Base-by-base conservation (phyloP, 1,139 yeast species). In the Debaryomycetaceae sp. region DNA sequence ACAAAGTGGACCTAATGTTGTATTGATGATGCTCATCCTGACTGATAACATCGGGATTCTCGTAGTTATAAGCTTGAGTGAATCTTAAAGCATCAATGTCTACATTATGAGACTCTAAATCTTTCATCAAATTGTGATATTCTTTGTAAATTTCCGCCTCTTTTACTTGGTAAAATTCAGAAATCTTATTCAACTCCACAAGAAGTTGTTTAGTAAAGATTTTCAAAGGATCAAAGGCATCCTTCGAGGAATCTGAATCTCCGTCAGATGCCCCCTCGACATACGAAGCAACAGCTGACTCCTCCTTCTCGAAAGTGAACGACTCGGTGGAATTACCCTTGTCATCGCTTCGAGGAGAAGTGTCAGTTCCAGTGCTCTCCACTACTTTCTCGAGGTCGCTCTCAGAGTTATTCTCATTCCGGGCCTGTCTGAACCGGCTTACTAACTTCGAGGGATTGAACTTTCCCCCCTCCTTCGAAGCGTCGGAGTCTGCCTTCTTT, bases 131-230 rank as follows among this genome's bases (percentile, higher is more conserved):
- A 37, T 67, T 65, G 42, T 72, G 75, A 54, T 75, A 78, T 42
- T 75, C 78, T 11, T 53, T 62, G 44, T 60, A 70, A 3, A 82
- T 63, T 50, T 77, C 80, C 20, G 60, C 58, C 55, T 80, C 85
- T 46, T 78, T 81, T 6, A 55, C 52, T 36, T 59, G 56, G 58
- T 76, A 83, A 56, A 85, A 85, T n/a, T 59, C 59, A 56, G 78
- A 76, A 37, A 86, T 74, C 55, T 83, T 83, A 35, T 57, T 56
- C 47, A 82, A 69, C 57, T 85, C 90, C 27, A 58, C 62, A 53
- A 83, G 74, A 45, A 85, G 68, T 14, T 81, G 80, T 43, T 67
- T 63, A 35, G 70, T 53, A 51, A 85, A 85, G 1, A 72, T 69
- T 24, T 65, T 68, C 41, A 76, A 70, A 1, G 85, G 81, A 52